Percentiles rank a stretch among this genome's conserved stretches.
Evolutionary conservation across 345 rosid genomes (phyloP).

Genomic region (Citrus reticulata): DNA sequence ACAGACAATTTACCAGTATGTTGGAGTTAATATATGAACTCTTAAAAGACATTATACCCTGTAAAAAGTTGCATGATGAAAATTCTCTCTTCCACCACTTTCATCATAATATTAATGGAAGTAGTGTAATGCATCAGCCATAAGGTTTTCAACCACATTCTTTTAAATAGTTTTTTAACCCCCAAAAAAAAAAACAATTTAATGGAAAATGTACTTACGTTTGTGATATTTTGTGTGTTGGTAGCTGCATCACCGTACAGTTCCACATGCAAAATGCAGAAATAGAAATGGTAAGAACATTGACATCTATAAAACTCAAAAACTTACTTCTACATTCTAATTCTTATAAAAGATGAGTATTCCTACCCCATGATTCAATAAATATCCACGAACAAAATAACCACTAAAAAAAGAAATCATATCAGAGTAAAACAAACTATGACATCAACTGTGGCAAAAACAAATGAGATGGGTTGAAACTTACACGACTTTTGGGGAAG

Average conservation of each 20-base stretch:
- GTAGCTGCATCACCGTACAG: slow-evolving; percentile 61
- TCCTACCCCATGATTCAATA: background rate
- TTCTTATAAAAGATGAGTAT: background rate
- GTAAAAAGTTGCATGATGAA: background rate
- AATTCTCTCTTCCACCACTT: background rate
- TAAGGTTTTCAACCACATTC: background rate
- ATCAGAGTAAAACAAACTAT: background rate
- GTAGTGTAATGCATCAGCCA: background rate
- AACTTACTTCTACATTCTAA: background rate
- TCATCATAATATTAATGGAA: background rate
- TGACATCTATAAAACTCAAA: background rate
- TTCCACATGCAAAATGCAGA: slow-evolving; percentile 49
- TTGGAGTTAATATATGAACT: background rate
- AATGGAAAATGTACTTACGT: slow-evolving; percentile 58
- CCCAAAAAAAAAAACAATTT: background rate
- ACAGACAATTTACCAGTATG: slow-evolving; percentile 6
- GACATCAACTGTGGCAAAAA: background rate
- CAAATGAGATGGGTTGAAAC: slow-evolving; percentile 18
- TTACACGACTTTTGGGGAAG: slow-evolving; percentile 98
- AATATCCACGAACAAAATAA: background rate
- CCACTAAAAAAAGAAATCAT: background rate
- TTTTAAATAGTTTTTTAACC: background rate
- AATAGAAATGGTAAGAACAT: slow-evolving; percentile 32
- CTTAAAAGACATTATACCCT: background rate
- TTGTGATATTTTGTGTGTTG: slow-evolving; percentile 99